Evolutionary conservation across 2,329 filamentous ascomycete species (phyloP).

Genomic region (Bipolaris zeicola): DNA sequence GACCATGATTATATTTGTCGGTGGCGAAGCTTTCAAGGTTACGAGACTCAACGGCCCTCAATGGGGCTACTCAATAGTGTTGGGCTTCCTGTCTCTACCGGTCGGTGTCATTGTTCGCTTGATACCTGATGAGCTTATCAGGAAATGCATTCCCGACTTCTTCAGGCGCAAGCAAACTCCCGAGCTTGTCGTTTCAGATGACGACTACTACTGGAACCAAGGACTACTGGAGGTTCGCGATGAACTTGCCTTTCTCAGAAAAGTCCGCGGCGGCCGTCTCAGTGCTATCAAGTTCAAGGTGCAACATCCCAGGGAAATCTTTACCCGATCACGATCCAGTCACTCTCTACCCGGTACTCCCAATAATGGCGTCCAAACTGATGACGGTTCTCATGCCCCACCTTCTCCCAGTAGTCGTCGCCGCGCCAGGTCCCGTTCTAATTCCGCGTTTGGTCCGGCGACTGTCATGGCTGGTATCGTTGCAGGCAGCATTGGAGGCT

Average conservation of each 20-base stretch:
- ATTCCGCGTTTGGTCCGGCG: slow-evolving; percentile 74
- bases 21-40: slow-evolving; percentile 80
- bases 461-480: slow-evolving; percentile 85
- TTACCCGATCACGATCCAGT: slow-evolving; percentile 67
- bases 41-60: slow-evolving; percentile 71
- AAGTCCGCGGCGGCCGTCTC: slow-evolving; percentile 78
- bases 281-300: slow-evolving; percentile 82
- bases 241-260: slow-evolving; percentile 80
- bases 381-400: slow-evolving; percentile 53
- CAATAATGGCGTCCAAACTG: slow-evolving; percentile 54
- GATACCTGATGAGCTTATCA: slow-evolving; percentile 74
- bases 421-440: slow-evolving; percentile 69
- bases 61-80: slow-evolving; percentile 85
- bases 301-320: slow-evolving; percentile 73
- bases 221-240: slow-evolving; percentile 76
- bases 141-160: slow-evolving; percentile 49
- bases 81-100: slow-evolving; percentile 84
- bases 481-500: slow-evolving; percentile 75
- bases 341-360: slow-evolving; percentile 70
- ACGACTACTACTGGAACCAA: slow-evolving; percentile 67
- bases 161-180: slow-evolving; percentile 52
- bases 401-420: slow-evolving; percentile 61
- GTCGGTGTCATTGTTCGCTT: slow-evolving; percentile 80
- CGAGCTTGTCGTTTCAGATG: slow-evolving; percentile 52
- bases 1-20: slow-evolving; percentile 86